Base-by-base conservation (phyloP, 495 filamentous ascomycete species). In the Tirmania nivea region DNA sequence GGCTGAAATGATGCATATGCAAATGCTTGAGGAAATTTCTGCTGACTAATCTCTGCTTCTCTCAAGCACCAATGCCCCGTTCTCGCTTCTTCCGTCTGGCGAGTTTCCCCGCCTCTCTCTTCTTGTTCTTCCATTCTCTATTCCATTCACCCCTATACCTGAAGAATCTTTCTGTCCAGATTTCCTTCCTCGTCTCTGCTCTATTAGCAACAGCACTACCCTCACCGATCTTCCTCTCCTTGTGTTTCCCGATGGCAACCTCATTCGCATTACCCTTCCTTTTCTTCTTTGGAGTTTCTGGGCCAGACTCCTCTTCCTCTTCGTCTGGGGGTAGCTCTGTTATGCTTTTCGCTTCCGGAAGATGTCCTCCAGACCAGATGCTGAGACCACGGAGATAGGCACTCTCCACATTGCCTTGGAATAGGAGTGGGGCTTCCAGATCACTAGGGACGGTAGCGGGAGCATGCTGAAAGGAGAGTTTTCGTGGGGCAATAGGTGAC, bases 81-180 rank as follows among this genome's bases (percentile, higher is more conserved):
- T 93, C 86, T 60, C 81, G 75, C 67, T 93, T 84, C 3, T 45
- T 45, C 17, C 39, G 12, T 59, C 88, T 73, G 70, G 84, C 85
- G 66, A 83, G 79, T 72, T 97, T 97, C 42, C 78, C 73, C 47
- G 74, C 81, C 59, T 86, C 75, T 63, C 88, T 80, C 54, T 84
- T 76, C 59, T 84, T 66, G 67, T 79, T 83, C 70, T 89, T 94
- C 89, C 89, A 96, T 3, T 81, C 82, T 21, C 87, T 73, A 64
- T 94, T 96, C 52, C 82, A 78, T 47, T 94, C 85, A 1, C 89
- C 87, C 1, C 89, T 73, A 55, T 88, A 75, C 65, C 92, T 87
- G 77, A 83, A 96, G 67, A 95, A 97, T 77, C 80, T 86, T 62
- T 88, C 84, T 42, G 80, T 73, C 67, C 94, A 95, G 19, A 84